These are phyloP conservation scores for Phyllosticta capitalensis DNA, from an alignment of 2,329 filamentous ascomycete species.

Conservation along the genomic window DNA sequence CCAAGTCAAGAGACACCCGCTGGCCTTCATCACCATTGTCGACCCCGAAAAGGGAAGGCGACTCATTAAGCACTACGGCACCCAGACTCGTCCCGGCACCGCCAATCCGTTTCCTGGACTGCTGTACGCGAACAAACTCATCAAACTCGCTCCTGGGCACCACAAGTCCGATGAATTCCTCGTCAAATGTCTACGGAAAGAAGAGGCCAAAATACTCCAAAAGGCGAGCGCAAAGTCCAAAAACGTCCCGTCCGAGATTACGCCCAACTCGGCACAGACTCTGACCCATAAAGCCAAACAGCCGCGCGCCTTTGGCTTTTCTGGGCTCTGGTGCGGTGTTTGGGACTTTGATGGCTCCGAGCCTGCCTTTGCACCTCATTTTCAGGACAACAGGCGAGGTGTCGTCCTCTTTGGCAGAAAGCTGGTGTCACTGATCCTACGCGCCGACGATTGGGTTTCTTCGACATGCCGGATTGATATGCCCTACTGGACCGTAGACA, in stretches of 20 bases:
- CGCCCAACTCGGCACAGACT: background rate
- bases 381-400: slow-evolving; percentile 32
- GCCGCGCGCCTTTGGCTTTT: slow-evolving; percentile 17
- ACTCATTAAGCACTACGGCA: slow-evolving; percentile 34
- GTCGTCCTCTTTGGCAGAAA: slow-evolving; percentile 27
- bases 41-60: slow-evolving; percentile 27
- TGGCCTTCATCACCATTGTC: slow-evolving; percentile 40
- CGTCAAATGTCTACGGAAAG: slow-evolving; percentile 17
- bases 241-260: background rate
- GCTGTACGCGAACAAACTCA: slow-evolving; percentile 1
- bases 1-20: slow-evolving; percentile 32
- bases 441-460: slow-evolving; percentile 11
- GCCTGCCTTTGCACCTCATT: slow-evolving; percentile 34
- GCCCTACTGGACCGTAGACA: slow-evolving; percentile 33
- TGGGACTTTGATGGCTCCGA: slow-evolving; percentile 31
- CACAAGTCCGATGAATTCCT: slow-evolving; percentile 19
- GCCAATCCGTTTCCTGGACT: slow-evolving; percentile 1
- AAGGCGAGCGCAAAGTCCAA: slow-evolving; percentile 4
- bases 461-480: slow-evolving; percentile 30
- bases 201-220: slow-evolving; percentile 13
- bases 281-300: background rate
- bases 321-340: slow-evolving; percentile 28
- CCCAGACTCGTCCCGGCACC: slow-evolving; percentile 12
- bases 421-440: slow-evolving; percentile 20
- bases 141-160: slow-evolving; percentile 16